Evolutionary conservation across 768 basidiomycete species (phyloP), one percentile per base, ranked within the genome.

Genomic region (Coprinellus micaceus): DNA sequence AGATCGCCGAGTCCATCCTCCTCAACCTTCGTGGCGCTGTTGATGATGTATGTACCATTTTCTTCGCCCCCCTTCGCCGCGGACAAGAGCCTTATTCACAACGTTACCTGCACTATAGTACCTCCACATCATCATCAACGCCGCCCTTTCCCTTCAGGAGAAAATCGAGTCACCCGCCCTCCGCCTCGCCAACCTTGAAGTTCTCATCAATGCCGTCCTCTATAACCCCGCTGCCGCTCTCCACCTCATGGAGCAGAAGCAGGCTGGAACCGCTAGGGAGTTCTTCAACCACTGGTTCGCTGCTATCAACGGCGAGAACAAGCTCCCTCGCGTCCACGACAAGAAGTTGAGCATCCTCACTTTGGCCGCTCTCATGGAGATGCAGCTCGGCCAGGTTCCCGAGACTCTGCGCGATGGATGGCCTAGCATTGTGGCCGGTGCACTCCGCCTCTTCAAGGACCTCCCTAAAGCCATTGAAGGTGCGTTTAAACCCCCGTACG

Each of bases 271-370:
- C 36, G 80, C 88, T 0, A 83, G 86, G 36, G 65, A 69, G n/a
- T 92, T 95, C 77, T 93, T 95, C 66, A 83, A 91, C 65, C 80
- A 75, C 60, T 95, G 92, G 92, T 94, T 94, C 66, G 79, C 71
- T 11, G 82, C 83, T 11, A 88, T 93, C 69, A 84, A 84, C 56
- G 71, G 72, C 49, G 76, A 77, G 29, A 74, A 68, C 24, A 79
- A 77, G 47, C 78, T 94, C 33, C 89, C 91, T 12, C 83, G 92
- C 19, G 91, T 96, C 43, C 92, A 96, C 66, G 92, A 95, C 72
- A 93, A 94, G 80, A 92, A 88, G 70, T 74, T 95, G 56, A 83
- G 82, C 61, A 82, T 94, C 54, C 67, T 90, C 56, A 84, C 92
- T 10, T 68, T 95, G 55, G 89, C 86, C 59, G 83, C 85, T 44